Base-by-base conservation (phyloP, 495 filamentous ascomycete genomes). In the Penicillium diatomitis region DNA sequence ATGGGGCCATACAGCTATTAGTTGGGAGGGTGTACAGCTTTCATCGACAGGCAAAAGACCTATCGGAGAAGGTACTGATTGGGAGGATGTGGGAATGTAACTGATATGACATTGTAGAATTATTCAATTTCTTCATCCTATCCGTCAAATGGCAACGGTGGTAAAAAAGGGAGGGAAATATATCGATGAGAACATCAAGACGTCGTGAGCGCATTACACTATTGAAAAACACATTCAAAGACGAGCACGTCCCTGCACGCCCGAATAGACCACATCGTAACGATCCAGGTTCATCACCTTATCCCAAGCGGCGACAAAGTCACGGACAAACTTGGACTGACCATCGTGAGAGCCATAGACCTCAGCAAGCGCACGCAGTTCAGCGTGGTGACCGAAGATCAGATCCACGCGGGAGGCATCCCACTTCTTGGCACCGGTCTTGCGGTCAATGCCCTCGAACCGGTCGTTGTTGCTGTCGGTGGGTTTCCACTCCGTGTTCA, bases 251-350 rank as follows among this genome's bases (percentile, higher is more conserved):
- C 57, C 53, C 32, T 47, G 50, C 32, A 20, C 44, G 11, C 50
- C 44, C 35, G 51, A 50, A 27, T 51, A 55, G 20, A 44, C 33
- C 47, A 83, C 43, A 57, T 86, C 82, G 54, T 77, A 87, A 9
- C 84, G 78, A 53, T 86, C 84, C 56, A 84, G 58, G 56, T 84
- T 81, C 76, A 81, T 79, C 2, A 86, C 79, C 78, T 87, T 87
- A 49, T 72, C 64, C 84, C 83, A 87, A 20, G 78, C 82, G 11
- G 71, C 71, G 1, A 86, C 75, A 53, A 87, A 87, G 67, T 87
- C 84, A 62, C 77, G 78, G 39, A 79, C 73, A 37, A 87, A 79
- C 72, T 81, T 83, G 11, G 75, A 73, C 58, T 77, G 50, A 6
- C 66, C 72, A 53, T 77, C 78, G 0, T 61, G 50, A 50, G 66